Conservation (phyloP, 176 grass and related monocot genomes). For the Neostapfia colusana region DNA sequence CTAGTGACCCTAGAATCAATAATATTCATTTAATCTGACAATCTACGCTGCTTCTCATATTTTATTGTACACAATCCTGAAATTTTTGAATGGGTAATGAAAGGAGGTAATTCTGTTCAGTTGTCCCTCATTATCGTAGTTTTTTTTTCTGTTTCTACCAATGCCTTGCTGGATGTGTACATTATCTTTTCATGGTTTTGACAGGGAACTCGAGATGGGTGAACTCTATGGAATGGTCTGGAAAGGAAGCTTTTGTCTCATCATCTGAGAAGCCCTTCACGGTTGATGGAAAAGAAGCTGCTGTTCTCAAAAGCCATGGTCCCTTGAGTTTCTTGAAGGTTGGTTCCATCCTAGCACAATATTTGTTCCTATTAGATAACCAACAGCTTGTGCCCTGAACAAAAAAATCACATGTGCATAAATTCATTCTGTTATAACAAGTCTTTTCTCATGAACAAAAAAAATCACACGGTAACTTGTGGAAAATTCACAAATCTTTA, state of each 20-base stretch:
- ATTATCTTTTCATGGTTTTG: slow-evolving; percentile 20
- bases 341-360: neutral
- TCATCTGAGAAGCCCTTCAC: slow-evolving; percentile 60
- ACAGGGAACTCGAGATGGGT: slow-evolving; percentile 97
- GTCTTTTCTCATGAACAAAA: neutral
- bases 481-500: slow-evolving; percentile 5
- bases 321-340: slow-evolving; percentile 96
- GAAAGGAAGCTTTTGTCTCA: slow-evolving; percentile 64
- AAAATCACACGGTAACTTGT: neutral
- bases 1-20: neutral
- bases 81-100: neutral
- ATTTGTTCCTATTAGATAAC: neutral
- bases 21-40: neutral
- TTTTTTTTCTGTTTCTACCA: slow-evolving; percentile 4
- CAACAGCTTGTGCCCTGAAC: neutral
- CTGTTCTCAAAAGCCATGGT: slow-evolving; percentile 72
- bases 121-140: neutral
- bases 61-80: neutral
- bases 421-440: neutral
- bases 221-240: slow-evolving; percentile 89
- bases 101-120: neutral
- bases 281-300: slow-evolving; percentile 75
- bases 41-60: neutral
- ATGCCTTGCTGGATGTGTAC: neutral
- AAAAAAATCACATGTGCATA: neutral